Conservation (phyloP, 2,329 filamentous ascomycete species). For the Colletotrichum cordylinicola region DNA sequence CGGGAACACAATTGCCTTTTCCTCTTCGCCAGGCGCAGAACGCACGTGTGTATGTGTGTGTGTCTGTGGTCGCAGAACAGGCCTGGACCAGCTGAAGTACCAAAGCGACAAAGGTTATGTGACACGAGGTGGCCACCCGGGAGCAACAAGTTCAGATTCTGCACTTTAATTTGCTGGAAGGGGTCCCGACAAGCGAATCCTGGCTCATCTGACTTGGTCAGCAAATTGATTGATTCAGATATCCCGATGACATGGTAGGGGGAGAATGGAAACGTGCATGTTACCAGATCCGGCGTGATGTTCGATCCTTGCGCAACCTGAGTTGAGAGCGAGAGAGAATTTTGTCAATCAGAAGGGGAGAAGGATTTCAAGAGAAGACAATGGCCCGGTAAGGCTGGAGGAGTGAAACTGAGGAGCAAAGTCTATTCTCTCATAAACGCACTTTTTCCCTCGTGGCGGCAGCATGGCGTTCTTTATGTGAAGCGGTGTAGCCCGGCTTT, state of each 20-base stretch:
- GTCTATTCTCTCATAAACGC: not conserved
- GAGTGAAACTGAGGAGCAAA: not conserved
- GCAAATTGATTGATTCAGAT: constrained; percentile 15
- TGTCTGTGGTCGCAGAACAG: not conserved
- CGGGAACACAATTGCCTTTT: not conserved
- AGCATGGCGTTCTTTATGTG: constrained; percentile 3
- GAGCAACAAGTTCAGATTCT: constrained; percentile 12
- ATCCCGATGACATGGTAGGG: constrained; percentile 1
- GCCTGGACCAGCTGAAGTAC: constrained; percentile 1
- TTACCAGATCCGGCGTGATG: not conserved
- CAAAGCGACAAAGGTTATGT: not conserved
- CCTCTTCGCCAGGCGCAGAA: not conserved
- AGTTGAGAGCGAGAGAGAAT: not conserved
- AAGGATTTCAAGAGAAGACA: not conserved
- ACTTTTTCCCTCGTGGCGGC: not conserved
- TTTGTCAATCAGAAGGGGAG: not conserved
- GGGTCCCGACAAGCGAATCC: constrained; percentile 13
- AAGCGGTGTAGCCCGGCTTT: not conserved
- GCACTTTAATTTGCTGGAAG: constrained; percentile 6
- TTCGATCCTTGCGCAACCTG: not conserved
- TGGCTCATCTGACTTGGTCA: constrained; percentile 17
- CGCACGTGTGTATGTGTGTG: not conserved
- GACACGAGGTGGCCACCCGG: not conserved
- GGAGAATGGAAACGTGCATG: not conserved
- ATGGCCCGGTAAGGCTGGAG: not conserved